Percentiles rank a stretch among this genome's conserved stretches.
phyloP scores from a whole-genome alignment of 108 stramenopile species.

The Schizochytrium sp. region DNA sequence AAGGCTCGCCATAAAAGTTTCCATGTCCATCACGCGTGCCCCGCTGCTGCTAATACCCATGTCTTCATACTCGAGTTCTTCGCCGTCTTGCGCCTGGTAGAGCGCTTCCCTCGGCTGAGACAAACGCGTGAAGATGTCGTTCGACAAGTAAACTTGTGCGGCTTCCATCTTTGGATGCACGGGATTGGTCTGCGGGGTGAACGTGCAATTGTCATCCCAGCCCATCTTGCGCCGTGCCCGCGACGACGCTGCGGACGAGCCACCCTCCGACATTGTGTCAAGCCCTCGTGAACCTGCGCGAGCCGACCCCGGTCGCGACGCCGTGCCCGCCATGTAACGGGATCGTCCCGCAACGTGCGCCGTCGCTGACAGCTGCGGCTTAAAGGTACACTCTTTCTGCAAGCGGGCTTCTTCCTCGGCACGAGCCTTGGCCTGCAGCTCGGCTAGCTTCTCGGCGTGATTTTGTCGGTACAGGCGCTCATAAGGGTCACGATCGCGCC shows the following conservation, averaged over 20 bases:
- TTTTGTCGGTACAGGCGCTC: constrained; percentile 2
- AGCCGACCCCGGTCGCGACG: constrained; percentile 16
- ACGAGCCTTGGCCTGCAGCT: neutral
- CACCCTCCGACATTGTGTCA: neutral
- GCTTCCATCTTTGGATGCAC: constrained; percentile 32
- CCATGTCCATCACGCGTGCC: constrained; percentile 25
- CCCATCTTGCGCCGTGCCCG: neutral
- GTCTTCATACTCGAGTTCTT: neutral
- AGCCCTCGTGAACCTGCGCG: neutral
- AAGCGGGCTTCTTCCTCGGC: constrained; percentile 23
- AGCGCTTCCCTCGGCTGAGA: constrained; percentile 26
- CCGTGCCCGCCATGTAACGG: constrained; percentile 21
- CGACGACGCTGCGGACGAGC: constrained; percentile 16
- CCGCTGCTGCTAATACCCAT: neutral
- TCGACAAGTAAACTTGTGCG: constrained; percentile 34
- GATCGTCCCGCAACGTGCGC: constrained; percentile 11
- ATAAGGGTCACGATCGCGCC: neutral
- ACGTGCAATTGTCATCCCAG: constrained; percentile 42
- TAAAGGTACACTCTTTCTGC: constrained; percentile 43
- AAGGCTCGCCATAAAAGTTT: constrained; percentile 20
- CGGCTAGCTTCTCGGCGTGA: constrained; percentile 16
- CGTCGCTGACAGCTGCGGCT: constrained; percentile 19
- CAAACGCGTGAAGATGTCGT: constrained; percentile 33
- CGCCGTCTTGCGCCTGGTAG: neutral
- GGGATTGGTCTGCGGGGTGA: constrained; percentile 40